Conservation (phyloP, 352 stramenopile genomes). For the Phytophthora capsici region DNA sequence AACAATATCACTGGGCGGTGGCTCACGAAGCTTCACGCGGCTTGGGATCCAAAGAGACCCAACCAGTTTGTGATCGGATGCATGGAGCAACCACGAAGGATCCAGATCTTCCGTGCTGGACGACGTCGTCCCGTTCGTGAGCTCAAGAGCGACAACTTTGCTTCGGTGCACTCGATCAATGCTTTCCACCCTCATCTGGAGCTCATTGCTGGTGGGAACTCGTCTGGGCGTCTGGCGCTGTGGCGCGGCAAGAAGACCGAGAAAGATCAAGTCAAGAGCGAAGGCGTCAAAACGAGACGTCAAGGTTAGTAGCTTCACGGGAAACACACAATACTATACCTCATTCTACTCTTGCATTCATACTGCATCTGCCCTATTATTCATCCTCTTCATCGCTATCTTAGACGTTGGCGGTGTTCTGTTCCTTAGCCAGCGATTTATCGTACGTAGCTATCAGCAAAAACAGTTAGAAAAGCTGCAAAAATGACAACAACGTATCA, state of each 20-base stretch:
- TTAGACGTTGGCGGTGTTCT: conserved; percentile 28
- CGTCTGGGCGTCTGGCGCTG: conserved; percentile 67
- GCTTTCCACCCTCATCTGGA: conserved; percentile 81
- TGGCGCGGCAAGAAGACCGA: conserved; percentile 49
- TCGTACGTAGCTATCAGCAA: conserved; percentile 57
- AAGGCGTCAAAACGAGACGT: background rate
- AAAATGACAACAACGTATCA: background rate
- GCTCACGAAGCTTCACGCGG: conserved; percentile 87
- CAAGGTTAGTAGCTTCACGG: background rate
- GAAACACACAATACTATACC: conserved; percentile 7
- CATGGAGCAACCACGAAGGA: conserved; percentile 79
- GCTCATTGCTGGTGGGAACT: conserved; percentile 80
- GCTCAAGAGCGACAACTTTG: conserved; percentile 70
- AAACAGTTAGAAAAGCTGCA: background rate
- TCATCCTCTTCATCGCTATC: conserved; percentile 1
- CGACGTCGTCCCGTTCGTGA: conserved; percentile 75
- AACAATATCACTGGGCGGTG: conserved; percentile 89
- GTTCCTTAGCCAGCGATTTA: conserved; percentile 69
- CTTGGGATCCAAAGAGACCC: conserved; percentile 81
- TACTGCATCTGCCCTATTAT: conserved; percentile 17
- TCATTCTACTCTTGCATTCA: conserved; percentile 16
- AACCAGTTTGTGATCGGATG: conserved; percentile 83
- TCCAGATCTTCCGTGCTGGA: conserved; percentile 84
- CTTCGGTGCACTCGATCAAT: conserved; percentile 89
- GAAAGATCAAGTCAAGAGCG: conserved; percentile 27